Evolutionary conservation across 2,329 filamentous ascomycete species (phyloP), one percentile per base, ranked within the genome.

Genomic region (Aquanectria penicillioides): DNA sequence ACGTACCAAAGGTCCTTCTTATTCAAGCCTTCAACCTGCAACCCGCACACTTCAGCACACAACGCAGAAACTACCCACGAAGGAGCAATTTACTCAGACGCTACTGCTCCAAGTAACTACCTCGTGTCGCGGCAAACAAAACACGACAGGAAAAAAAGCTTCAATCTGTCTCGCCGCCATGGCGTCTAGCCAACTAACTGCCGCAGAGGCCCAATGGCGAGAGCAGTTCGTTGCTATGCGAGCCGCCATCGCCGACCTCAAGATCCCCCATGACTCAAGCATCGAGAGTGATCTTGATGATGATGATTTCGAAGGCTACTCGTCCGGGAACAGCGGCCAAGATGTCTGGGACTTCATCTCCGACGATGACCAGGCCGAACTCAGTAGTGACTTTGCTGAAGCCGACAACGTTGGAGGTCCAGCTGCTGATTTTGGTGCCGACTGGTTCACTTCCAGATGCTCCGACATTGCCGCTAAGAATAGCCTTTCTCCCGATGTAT

Each of bases 331-430:
- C 37, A 87, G 85, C 15, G 86, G 86, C 5, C 91, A 94, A 57
- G 93, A 97, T 76, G 89, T 97, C 9, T 97, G 94, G 94, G 94
- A 97, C 73, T 88, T 96, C 57, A 92, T 97, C 70, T 93, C 89
- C 58, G 90, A 94, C 47, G 84, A 84, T 44, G 89, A 90, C 20
- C 86, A 87, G 17, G 89, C 89, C 54, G 81, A 85, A 7, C 79
- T 85, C 72, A 89, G 86, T 69, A 89, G 87, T 67, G 91, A 91
- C 61, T 78, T 86, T 25, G 85, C 89, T 43, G 83, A 85, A 22
- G 77, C 58, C 44, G 78, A 67, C 10, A 68, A 47, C 10, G 63
- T 66, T 7, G 69, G 71, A 23, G 71, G 69, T 46, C 56, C 74
- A 17, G 51, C 66, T 40, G 59, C 51, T 13, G 71, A 69, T 3